A percentile compares a stretch with the other conserved stretches of the same genome.
These are phyloP conservation scores for Krasilnikovozyma curviuscula DNA, from an alignment of 768 basidiomycete species.

Conservation along the genomic window DNA sequence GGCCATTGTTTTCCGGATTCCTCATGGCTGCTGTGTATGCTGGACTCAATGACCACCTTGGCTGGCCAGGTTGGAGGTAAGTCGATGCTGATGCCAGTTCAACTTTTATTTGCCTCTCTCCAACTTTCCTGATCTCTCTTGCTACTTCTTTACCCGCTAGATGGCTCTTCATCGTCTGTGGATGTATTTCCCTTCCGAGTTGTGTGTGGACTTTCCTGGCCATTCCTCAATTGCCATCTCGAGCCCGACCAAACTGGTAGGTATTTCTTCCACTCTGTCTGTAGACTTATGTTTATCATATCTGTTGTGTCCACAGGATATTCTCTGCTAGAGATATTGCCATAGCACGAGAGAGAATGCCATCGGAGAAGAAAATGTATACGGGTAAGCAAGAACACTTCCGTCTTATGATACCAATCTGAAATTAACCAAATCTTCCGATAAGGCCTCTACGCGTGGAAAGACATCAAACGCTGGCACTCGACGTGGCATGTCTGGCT, in stretches of 20 bases:
- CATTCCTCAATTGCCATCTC: constrained; percentile 16
- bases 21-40: constrained; percentile 18
- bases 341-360: constrained; percentile 14
- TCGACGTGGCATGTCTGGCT: constrained; percentile 18
- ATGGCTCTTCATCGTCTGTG: constrained; percentile 17
- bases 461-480: constrained; percentile 19
- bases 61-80: constrained; percentile 17
- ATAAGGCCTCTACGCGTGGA: constrained; percentile 19
- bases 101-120: no score
- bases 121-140: no score
- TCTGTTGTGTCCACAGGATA: constrained; percentile 13
- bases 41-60: constrained; percentile 11
- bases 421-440: no score
- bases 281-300: neutral
- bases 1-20: constrained; percentile 17
- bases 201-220: constrained; percentile 17
- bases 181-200: constrained; percentile 16
- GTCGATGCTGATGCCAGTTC: constrained; percentile 16
- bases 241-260: constrained; percentile 17
- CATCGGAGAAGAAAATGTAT: constrained; percentile 14
- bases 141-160: no score
- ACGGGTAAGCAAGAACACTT: no score
- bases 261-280: neutral
- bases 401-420: no score
- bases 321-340: constrained; percentile 17